phyloP scores from a whole-genome alignment of 345 rosid species.

The Citrus trifoliata region DNA sequence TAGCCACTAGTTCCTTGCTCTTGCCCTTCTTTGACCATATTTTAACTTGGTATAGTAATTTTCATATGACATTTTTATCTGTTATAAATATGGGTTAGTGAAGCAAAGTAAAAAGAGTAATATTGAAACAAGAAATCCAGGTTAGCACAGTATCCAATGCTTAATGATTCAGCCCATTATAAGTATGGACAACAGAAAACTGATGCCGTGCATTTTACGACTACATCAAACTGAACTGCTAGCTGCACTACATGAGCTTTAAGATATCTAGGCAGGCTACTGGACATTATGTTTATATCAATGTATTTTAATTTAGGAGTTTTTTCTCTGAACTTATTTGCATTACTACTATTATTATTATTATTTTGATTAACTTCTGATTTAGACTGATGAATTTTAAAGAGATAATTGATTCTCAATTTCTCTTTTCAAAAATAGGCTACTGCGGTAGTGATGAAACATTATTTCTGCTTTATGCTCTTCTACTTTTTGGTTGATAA shows the following conservation, averaged over 20 bases:
- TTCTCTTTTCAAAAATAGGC: not conserved
- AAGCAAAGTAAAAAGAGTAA: not conserved
- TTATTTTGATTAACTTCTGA: too few species aligned
- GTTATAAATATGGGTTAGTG: not conserved
- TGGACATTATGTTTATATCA: not conserved
- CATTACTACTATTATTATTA: not conserved
- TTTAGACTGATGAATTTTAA: not conserved
- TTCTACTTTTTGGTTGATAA: not conserved
- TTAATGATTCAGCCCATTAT: not conserved
- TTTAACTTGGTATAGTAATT: not conserved
- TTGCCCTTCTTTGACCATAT: not conserved
- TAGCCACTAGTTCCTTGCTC: not conserved
- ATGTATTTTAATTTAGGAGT: not conserved
- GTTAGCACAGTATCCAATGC: not conserved
- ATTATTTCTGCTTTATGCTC: not conserved
- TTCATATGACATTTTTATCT: not conserved
- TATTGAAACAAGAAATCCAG: not conserved
- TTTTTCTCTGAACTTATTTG: not conserved
- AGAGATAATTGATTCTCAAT: not conserved
- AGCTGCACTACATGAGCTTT: not conserved
- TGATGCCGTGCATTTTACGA: not conserved
- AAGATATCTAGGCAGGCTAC: not conserved
- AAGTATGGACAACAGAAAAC: not conserved
- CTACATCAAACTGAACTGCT: not conserved
- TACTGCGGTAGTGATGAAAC: not conserved